These are phyloP conservation scores for Hyphopichia burtonii DNA, from an alignment of 1,139 yeast genomes.

Conservation along the genomic window DNA sequence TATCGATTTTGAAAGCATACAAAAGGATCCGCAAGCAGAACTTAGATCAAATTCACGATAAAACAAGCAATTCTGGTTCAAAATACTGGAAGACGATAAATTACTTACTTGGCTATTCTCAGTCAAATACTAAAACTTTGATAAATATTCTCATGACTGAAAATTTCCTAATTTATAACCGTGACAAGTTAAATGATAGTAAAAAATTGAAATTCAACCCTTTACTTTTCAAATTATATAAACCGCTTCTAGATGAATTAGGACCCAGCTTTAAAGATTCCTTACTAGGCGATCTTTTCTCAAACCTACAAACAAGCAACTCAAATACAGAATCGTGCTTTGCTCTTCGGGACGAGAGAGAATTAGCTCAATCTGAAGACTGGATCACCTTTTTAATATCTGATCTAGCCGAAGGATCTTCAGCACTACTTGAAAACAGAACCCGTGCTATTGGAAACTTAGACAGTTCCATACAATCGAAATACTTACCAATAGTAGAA, in stretches of 20 bases:
- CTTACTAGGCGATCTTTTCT: conserved; percentile 7
- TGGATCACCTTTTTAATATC: conserved; percentile 10
- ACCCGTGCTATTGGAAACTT: neutral
- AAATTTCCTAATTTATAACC: conserved; percentile 28
- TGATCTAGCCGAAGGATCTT: neutral
- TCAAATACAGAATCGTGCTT: neutral
- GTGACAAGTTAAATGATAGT: conserved; percentile 14
- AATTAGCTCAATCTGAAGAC: conserved; percentile 10
- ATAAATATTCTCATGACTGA: conserved; percentile 18
- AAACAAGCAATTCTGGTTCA: conserved; percentile 32
- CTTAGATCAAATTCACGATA: conserved; percentile 33
- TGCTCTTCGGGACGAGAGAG: conserved; percentile 3
- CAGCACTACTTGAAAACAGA: neutral
- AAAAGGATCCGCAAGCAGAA: conserved; percentile 48
- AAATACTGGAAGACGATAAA: conserved; percentile 41
- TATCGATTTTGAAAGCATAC: conserved; percentile 23
- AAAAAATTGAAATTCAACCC: conserved; percentile 25
- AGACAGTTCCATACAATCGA: neutral
- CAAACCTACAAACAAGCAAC: neutral
- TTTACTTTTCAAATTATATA: conserved; percentile 29
- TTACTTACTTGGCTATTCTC: neutral
- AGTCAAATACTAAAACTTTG: neutral
- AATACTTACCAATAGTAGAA: neutral
- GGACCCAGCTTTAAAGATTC: conserved; percentile 21
- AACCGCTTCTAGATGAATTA: conserved; percentile 32